phyloP scores from a whole-genome alignment of 2,329 filamentous ascomycete species.

The Fusarium sp. region DNA sequence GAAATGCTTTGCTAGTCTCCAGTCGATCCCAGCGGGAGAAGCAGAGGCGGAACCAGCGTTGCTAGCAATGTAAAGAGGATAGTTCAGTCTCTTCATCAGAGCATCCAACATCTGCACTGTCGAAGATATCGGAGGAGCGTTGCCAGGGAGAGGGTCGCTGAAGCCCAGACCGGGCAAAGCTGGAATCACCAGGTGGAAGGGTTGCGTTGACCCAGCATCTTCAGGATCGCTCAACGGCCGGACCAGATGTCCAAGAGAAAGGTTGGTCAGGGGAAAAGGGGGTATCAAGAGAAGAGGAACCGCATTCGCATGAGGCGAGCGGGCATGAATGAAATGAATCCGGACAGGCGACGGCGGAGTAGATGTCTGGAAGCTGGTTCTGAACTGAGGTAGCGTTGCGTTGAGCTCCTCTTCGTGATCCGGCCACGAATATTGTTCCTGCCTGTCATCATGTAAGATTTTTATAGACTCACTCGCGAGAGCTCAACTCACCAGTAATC shows the following conservation, averaged over 20 bases:
- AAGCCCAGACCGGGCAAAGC: conserved; percentile 76
- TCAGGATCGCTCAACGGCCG: conserved; percentile 65
- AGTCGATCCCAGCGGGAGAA: conserved; percentile 64
- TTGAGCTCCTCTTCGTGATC: conserved; percentile 70
- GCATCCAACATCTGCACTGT: conserved; percentile 67
- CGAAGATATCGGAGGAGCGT: conserved; percentile 60
- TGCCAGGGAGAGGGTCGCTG: conserved; percentile 69
- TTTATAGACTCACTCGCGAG: not conserved
- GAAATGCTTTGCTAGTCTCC: conserved; percentile 60
- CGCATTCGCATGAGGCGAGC: conserved; percentile 63
- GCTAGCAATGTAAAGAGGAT: conserved; percentile 67
- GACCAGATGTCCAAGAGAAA: conserved; percentile 69
- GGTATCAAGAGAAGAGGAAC: conserved; percentile 74
- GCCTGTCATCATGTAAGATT: conserved; percentile 56
- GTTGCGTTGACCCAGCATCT: conserved; percentile 56
- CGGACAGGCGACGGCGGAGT: conserved; percentile 59
- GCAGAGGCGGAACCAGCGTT: conserved; percentile 62
- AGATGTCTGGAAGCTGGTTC: conserved; percentile 63
- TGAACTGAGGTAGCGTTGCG: conserved; percentile 70
- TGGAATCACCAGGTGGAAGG: conserved; percentile 76
- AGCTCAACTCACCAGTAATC: conserved; percentile 68
- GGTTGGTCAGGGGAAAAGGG: conserved; percentile 73
- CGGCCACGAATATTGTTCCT: conserved; percentile 75
- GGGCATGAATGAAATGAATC: conserved; percentile 74
- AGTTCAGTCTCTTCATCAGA: conserved; percentile 71